phyloP scores from a whole-genome alignment of 2,329 filamentous ascomycete species.

The Amauroascus niger region DNA sequence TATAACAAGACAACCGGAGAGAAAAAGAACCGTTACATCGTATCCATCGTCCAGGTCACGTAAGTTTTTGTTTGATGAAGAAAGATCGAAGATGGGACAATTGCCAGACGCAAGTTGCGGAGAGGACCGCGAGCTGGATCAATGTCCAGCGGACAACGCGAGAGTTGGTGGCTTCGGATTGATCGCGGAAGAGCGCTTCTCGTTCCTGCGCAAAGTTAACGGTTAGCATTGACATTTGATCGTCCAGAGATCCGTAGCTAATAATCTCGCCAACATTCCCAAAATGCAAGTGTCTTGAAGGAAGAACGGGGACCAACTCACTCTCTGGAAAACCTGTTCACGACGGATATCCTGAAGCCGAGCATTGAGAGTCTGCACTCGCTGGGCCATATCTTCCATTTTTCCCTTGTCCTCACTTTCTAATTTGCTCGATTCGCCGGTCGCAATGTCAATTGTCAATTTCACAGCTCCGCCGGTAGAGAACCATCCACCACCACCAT shows the following conservation, averaged over 20 bases:
- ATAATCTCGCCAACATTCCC: background rate
- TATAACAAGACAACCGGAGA: constrained; percentile 4
- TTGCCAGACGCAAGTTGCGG: constrained; percentile 90
- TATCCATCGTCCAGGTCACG: constrained; percentile 40
- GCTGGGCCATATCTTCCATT: constrained; percentile 77
- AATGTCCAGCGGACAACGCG: constrained; percentile 90
- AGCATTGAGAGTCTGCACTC: constrained; percentile 80
- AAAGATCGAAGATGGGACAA: constrained; percentile 89
- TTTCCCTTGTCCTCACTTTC: constrained; percentile 90
- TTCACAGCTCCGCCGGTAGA: constrained; percentile 64
- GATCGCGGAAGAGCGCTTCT: constrained; percentile 95
- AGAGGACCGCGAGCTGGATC: constrained; percentile 76
- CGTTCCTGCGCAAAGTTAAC: constrained; percentile 57
- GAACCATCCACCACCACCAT: constrained; percentile 61
- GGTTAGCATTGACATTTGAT: background rate
- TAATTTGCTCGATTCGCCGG: constrained; percentile 88
- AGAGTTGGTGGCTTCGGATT: constrained; percentile 85
- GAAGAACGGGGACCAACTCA: constrained; percentile 36
- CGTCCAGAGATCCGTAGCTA: background rate
- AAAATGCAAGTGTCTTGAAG: background rate
- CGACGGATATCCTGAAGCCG: constrained; percentile 78
- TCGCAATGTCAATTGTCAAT: constrained; percentile 78
- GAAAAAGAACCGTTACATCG: constrained; percentile 10
- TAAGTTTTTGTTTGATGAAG: constrained; percentile 99
- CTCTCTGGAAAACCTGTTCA: constrained; percentile 94